Percentiles rank a stretch among this genome's conserved stretches.
These are phyloP conservation scores for Hylodesmum podocarpum DNA, from an alignment of 306 rosid genomes.

Conservation along the genomic window DNA sequence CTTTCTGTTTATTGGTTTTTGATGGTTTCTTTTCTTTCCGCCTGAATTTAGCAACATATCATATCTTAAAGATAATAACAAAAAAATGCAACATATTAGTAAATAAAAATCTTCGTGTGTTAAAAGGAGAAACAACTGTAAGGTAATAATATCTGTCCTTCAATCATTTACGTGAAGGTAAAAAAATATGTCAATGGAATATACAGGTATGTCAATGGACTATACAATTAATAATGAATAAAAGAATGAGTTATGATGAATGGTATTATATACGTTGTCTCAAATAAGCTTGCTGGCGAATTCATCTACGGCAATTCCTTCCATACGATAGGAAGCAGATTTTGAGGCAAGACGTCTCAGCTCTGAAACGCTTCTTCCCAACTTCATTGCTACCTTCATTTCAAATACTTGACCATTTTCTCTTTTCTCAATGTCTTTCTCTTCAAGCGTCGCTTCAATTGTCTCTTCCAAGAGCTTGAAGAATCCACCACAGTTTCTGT, in stretches of 20 bases:
- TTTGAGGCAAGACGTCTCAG: conserved; percentile 45
- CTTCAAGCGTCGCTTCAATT: conserved; percentile 45
- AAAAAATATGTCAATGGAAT: not conserved
- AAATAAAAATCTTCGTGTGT: too few species aligned
- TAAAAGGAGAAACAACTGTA: too few species aligned
- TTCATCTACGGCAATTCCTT: conserved; percentile 45
- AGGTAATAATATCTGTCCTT: too few species aligned
- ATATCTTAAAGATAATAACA: too few species aligned
- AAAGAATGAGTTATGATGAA: not conserved
- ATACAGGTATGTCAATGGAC: not conserved
- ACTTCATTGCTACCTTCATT: conserved; percentile 53
- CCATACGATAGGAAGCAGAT: conserved; percentile 36
- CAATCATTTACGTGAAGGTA: not conserved
- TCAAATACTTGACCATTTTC: conserved; percentile 57
- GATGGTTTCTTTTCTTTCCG: too few species aligned
- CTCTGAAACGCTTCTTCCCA: conserved; percentile 61
- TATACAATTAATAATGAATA: not conserved
- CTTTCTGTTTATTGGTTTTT: too few species aligned
- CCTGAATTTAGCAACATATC: too few species aligned
- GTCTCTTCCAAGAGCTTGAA: conserved; percentile 46
- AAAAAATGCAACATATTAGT: too few species aligned
- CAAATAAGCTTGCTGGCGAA: conserved; percentile 35
- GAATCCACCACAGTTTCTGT: conserved; percentile 57
- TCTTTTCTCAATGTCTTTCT: conserved; percentile 47
- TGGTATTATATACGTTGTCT: not conserved